Base-by-base conservation (phyloP, 1,284 basidiomycete genomes). In the Melampsora larici-populina region DNA sequence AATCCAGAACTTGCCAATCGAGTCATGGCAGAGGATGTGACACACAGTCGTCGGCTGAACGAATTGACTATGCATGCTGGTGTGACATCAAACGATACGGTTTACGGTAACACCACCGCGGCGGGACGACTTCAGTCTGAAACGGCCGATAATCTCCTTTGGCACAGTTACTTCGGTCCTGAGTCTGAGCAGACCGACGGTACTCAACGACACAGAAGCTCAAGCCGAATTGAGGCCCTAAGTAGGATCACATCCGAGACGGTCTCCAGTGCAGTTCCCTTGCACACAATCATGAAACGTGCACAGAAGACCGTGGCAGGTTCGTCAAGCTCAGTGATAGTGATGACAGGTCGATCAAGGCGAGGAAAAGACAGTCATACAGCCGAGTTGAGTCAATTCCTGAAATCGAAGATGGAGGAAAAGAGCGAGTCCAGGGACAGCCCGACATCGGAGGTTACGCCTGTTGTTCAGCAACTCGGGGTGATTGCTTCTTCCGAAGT, bases 1-100 rank as follows among this genome's bases (percentile, higher is more conserved):
- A 78, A 79, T 62, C 79, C 60, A 3, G 72, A 77, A 11, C 43
- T 71, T 81, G 80, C 89, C 87, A 85, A 85, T 80, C 78, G 89
- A 87, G 64, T 82, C 46, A 80, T 78, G 48, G 73, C 65, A 26
- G 80, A 78, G 77, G 51, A 58, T 63, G 26, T 73, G 67, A 36
- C 73, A 24, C 48, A 76, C 40, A 33, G 40, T 49, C 63, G 33
- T 0, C 15, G 46, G 40, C n/a, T 76, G 65, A 76, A 76, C 51
- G 64, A 76, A 31, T 60, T 76, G 64, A 76, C 73, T 15, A 60
- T 76, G 69, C 51, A 49, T 58, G 17, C 21, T n/a, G 26, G 46
- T 43, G 6, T 40, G 51, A n/a, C 63, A 51, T 8, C 70, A 5
- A 65, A 55, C 29, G 73, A 76, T 46, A 76, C 73, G 9, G 31